Evolutionary conservation across 257 asterid species (phyloP), one percentile per base, ranked within the genome.

Genomic region (Cinchona pubescens): DNA sequence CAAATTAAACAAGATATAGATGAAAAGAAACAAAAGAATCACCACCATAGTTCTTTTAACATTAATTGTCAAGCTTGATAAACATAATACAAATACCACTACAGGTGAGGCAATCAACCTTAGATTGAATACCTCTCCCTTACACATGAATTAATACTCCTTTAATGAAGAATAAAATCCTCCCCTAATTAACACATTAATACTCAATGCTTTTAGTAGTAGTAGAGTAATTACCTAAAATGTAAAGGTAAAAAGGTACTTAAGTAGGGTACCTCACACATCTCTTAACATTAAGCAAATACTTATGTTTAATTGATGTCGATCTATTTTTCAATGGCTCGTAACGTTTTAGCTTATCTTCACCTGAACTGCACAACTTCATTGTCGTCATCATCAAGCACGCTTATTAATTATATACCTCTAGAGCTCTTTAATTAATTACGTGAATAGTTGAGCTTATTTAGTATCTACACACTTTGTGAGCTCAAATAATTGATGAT

Each of bases 381-480:
- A n/a, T n/a, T n/a, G n/a, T n/a, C n/a, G n/a, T n/a, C n/a, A n/a
- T n/a, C 49, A 55, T 23, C 8, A 27, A 19, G 7, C 45, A 32
- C 25, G 19, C 45, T 18, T 63, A n/a, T n/a, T n/a, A n/a, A n/a
- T n/a, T n/a, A 0, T 18, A 35, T 63, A 35, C 69, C 8, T 63
- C 46, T 35, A 23, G 68, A 34, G 68, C 68, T 66, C 49, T n/a
- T n/a, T n/a, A n/a, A 10, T 63, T 21, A 32, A 1, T 19, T 21
- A 64, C 18, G 14, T 40, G 49, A 43, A 76, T 53, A 56, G n/a
- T 6, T 19, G 60, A 62, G 67, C 46, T 60, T 49, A 40, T 69
- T 79, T 8, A 30, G 65, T 67, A 70, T 29, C 59, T 74, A 74
- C 76, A 75, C 19, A 61, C 55, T 74, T 40, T 32, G 37, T 61